Base-by-base conservation (phyloP, 1,284 basidiomycete species). In the Chalciporus sp. region DNA sequence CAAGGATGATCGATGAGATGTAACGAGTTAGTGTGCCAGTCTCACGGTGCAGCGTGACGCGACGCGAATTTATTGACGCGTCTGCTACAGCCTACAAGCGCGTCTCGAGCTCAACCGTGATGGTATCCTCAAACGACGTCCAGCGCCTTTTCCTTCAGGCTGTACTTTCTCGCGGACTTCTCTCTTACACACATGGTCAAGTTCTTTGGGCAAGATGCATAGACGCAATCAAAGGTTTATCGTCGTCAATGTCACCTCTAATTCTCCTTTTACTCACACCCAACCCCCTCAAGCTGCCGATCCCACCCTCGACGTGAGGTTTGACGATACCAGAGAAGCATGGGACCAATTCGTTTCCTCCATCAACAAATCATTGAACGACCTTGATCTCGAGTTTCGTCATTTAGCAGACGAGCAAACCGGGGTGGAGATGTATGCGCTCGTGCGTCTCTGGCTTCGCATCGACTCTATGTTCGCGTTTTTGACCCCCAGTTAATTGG, bases 111-210 rank as follows among this genome's bases (percentile, higher is more conserved):
- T 56, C 14, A 23, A 42, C 61, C 55, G 67, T 58, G 52, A 78
- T 82, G 75, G 76, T 79, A 50, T 73, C 74, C 49, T 65, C 77
- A 14, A 73, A 73, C 62, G 89, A 92, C 66, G 82, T 90, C 1
- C 81, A 84, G 57, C 81, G 84, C 29, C 77, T 94, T 42, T 93
- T 90, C 61, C 77, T 93, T 10, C 91, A 94, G 58, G 83, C 86
- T 0, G 72, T 90, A 23, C 73, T 94, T 29, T 90, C 89, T 27
- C 79, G 91, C 20, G 78, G 85, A 19, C 71, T 83, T 7, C 66
- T 93, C 7, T 82, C 88, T 17, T 78, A 78, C 48, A 77, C 77
- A 28, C 76, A 90, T 2, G 88, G 86, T 0, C 75, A 82, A 48
- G 72, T 76, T 42, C 74, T 94, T 20, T 90, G 87, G 83, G 71